Evolutionary conservation across 2,329 filamentous ascomycete species (phyloP).

Genomic region (Blastomyces gilchristii): DNA sequence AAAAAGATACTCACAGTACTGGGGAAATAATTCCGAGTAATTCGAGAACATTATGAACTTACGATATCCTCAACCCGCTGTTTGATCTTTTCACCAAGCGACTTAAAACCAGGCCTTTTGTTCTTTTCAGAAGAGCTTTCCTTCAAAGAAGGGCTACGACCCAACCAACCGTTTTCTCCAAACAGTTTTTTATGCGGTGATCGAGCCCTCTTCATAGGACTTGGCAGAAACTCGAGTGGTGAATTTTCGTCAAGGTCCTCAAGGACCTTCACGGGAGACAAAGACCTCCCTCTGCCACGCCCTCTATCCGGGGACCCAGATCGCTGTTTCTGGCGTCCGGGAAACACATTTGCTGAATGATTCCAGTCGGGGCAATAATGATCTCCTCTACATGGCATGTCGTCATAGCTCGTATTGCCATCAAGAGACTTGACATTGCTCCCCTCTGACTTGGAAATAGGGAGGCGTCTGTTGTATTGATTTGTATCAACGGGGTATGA

Average conservation of each 20-base stretch:
- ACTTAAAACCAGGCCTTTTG: slow-evolving; percentile 25
- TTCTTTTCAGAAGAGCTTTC: slow-evolving; percentile 20
- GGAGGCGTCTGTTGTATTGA: slow-evolving; percentile 13
- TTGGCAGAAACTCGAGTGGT: slow-evolving; percentile 13
- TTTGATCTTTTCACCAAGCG: slow-evolving; percentile 31
- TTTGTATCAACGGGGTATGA: slow-evolving; percentile 16
- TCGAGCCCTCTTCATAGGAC: slow-evolving; percentile 18
- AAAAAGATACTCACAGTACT: background rate
- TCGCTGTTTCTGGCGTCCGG: slow-evolving; percentile 9
- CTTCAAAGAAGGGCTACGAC: slow-evolving; percentile 26
- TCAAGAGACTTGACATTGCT: slow-evolving; percentile 16
- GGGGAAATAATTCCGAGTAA: slow-evolving; percentile 1
- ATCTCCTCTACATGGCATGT: slow-evolving; percentile 1
- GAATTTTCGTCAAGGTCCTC: slow-evolving; percentile 20
- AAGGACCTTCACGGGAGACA: slow-evolving; percentile 19
- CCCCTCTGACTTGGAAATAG: slow-evolving; percentile 18
- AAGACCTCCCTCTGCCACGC: slow-evolving; percentile 10
- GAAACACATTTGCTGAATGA: background rate
- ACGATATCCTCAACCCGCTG: slow-evolving; percentile 30
- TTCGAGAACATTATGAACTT: slow-evolving; percentile 14
- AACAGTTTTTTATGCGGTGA: slow-evolving; percentile 36
- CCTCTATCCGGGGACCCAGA: slow-evolving; percentile 9
- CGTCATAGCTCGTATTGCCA: slow-evolving; percentile 4
- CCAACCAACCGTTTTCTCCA: slow-evolving; percentile 34
- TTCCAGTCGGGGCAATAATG: slow-evolving; percentile 10